Evolutionary conservation across 139 green algal species (phyloP), one percentile per base, ranked within the genome.

Genomic region (Choricystis sp.): DNA sequence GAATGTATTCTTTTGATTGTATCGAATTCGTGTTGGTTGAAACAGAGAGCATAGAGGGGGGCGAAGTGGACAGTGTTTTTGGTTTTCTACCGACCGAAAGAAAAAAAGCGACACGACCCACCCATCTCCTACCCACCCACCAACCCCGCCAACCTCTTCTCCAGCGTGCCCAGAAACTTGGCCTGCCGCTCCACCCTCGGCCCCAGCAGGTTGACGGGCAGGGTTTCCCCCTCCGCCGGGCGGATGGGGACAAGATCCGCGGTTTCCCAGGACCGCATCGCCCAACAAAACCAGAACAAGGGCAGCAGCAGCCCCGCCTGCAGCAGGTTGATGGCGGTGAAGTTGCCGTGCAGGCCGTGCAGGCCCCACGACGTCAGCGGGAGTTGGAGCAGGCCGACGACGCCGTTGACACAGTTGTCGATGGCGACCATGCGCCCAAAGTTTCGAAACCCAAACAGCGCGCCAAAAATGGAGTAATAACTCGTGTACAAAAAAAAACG

Each of bases 401-500:
- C 57, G 31, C 78, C 74, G 57, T 84, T 84, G 59, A 83, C 66
- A 3, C 69, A 73, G 70, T 84, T 84, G 68, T 84, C 78, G 5
- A 81, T 73, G n/a, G 76, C 78, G 26, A 84, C 75, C 52, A 84
- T 72, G 25, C 63, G 62, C 14, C 78, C 78, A 57, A 84, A 84
- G 59, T 84, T 83, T 19, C 60, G 67, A 60, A 81, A 79, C 2
- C 78, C 78, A 58, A 84, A 84, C 4, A 84, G 65, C 9, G 69
- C 74, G 19, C 78, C 78, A 56, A 84, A 84, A 58, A 84, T 84
- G 60, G 78, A 66, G 68, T 76, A 84, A 57, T 84, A 84, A 30
- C 66, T 69, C 57, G 69, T 74, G 63, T 84, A 84, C 67, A 84
- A 72, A 63, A 84, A 81, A 69, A 79, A 84, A 29, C 78, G 74